phyloP scores from a whole-genome alignment of 2,329 filamentous ascomycete species.

The Colletotrichum higginsianum region DNA sequence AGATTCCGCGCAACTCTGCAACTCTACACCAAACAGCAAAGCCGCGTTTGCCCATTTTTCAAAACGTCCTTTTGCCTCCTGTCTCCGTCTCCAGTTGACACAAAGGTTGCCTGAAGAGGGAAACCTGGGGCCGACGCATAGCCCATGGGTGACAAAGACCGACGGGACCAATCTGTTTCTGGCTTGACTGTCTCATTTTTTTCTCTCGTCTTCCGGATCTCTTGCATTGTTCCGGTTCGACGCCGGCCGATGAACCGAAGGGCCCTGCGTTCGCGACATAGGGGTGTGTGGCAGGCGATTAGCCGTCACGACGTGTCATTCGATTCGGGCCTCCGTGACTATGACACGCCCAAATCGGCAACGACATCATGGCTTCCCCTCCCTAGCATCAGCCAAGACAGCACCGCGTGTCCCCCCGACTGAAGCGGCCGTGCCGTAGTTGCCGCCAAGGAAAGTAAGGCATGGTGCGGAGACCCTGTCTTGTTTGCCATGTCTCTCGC shows the following conservation, averaged over 20 bases:
- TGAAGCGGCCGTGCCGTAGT: not conserved
- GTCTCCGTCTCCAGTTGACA: conserved; percentile 6
- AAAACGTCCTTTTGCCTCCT: conserved; percentile 8
- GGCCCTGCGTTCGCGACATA: conserved; percentile 12
- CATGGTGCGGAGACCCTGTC: not conserved
- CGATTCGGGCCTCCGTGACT: not conserved
- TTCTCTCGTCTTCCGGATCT: not conserved
- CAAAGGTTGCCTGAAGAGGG: conserved; percentile 17
- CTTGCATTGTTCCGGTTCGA: conserved; percentile 15
- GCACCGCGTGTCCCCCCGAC: not conserved
- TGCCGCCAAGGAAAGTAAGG: not conserved
- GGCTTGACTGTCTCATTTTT: conserved; percentile 23
- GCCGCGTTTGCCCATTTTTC: conserved; percentile 23
- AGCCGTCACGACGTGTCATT: conserved; percentile 1
- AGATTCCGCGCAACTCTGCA: conserved; percentile 13
- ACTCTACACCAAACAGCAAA: conserved; percentile 22
- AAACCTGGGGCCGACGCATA: not conserved
- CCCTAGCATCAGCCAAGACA: conserved; percentile 1
- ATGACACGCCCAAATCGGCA: not conserved
- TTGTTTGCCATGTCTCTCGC: not conserved
- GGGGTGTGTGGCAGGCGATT: conserved; percentile 21
- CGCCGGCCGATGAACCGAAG: conserved; percentile 20
- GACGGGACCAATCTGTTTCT: conserved; percentile 1
- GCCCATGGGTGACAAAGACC: conserved; percentile 8
- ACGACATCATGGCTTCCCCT: conserved; percentile 5